Conservation (phyloP, 495 filamentous ascomycete genomes). For the Chaetomidium leptoderma region DNA sequence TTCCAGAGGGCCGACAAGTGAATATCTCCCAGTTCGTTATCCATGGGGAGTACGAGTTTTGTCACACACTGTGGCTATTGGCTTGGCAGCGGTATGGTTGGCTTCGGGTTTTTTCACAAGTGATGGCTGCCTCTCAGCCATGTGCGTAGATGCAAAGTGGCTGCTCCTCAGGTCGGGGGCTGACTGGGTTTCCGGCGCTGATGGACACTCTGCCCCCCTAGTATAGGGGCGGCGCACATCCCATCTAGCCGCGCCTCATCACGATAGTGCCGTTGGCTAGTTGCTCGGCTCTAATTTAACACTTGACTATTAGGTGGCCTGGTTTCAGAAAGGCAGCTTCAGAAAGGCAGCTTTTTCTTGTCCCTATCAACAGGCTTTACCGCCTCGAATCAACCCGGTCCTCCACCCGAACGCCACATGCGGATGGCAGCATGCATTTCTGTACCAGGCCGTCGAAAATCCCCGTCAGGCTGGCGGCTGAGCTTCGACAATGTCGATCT, state of each 20-base stretch:
- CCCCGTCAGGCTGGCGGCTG: conserved; percentile 7
- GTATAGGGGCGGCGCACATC: background rate
- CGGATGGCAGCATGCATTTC: conserved; percentile 22
- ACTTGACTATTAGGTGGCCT: no score
- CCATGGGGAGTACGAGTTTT: background rate
- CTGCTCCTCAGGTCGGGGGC: background rate
- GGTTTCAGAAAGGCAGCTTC: background rate
- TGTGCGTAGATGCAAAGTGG: background rate
- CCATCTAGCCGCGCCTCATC: no score
- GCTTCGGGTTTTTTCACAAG: background rate
- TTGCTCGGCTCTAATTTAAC: no score
- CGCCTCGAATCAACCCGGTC: no score
- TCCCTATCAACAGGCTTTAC: background rate
- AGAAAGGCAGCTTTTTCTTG: background rate
- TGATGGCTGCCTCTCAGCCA: background rate
- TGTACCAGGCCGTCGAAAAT: conserved; percentile 13
- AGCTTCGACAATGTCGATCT: conserved; percentile 26
- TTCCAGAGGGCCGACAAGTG: no score
- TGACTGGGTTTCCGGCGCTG: background rate
- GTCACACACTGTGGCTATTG: conserved; percentile 15
- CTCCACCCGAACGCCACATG: background rate
- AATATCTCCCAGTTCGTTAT: background rate
- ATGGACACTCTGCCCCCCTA: background rate
- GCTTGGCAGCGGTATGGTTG: conserved; percentile 10
- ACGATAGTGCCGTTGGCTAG: no score